Evolutionary conservation across 768 basidiomycete species (phyloP), one percentile per base, ranked within the genome.

Genomic region (Xerocomellus intermedius): DNA sequence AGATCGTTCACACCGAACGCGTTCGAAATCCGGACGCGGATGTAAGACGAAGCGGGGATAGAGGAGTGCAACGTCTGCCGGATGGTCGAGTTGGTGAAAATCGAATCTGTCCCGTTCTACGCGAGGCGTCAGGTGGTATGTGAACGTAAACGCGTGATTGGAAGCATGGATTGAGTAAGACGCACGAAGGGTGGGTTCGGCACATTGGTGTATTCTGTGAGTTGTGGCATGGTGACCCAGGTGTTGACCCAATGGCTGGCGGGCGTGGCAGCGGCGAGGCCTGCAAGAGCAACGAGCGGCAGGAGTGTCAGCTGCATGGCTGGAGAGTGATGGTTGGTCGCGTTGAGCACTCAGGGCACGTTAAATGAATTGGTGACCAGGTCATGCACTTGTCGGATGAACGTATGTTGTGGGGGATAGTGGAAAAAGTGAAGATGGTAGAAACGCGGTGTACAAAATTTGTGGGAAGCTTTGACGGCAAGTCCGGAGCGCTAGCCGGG

Each of bases 201-300:
- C 44, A 58, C 14, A 30, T 53, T 58, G 32, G 1, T 24, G 28
- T 49, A 49, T 45, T 39, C 56, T 19, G 50, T 52, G 17, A 48
- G 14, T 36, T 59, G 56, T 33, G 43, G 47, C 58, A 45, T 58
- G 39, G 48, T 12, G 42, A 45, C 36, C 57, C 55, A 52, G 24
- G 55, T 50, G 32, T 49, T 48, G 41, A 48, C 38, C 54, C 48
- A 50, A 35, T 58, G 57, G 9, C 54, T 26, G 0, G 35, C 26
- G 17, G 44, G 39, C 19, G 35, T 8, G 10, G 50, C 37, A 48
- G 17, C 55, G 26, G 46, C 32, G 9, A 52, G 41, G 14, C 22
- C 19, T 4, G 24, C 14, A 8, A 57, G 42, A 36, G 41, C 14
- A 2, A 30, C 30, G n/a, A 51, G 30, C 19, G 14, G 24, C 8